Conservation (phyloP, 2,329 filamentous ascomycete genomes). For the Didymella keratinophila region DNA sequence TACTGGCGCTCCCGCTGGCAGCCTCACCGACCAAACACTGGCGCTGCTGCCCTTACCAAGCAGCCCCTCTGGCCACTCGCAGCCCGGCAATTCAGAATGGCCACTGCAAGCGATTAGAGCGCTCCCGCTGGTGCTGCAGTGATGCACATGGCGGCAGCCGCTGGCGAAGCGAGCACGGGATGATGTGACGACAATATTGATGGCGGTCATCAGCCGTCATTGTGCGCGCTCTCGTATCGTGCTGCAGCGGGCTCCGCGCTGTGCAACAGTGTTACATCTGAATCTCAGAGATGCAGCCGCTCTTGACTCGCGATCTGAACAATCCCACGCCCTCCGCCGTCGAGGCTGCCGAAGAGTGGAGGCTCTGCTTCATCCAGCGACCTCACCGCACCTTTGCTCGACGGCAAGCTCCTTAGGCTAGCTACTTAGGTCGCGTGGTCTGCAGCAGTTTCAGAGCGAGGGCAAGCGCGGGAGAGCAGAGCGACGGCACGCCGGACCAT, state of each 20-base stretch:
- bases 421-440: conserved; percentile 32
- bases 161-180: conserved; percentile 31
- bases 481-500: conserved; percentile 38
- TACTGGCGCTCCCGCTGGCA: conserved; percentile 33
- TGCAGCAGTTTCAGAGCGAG: conserved; percentile 42
- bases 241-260: conserved; percentile 15
- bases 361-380: conserved; percentile 17
- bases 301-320: conserved; percentile 26
- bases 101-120: conserved; percentile 26
- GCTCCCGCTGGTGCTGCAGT: conserved; percentile 13
- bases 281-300: conserved; percentile 8
- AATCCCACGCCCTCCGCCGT: conserved; percentile 7
- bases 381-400: conserved; percentile 36
- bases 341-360: conserved; percentile 16
- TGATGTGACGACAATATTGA: conserved; percentile 29
- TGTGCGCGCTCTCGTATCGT: conserved; percentile 19
- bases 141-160: conserved; percentile 34
- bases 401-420: conserved; percentile 32
- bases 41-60: conserved; percentile 9
- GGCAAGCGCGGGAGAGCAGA: conserved; percentile 46
- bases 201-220: conserved; percentile 25
- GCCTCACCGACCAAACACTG: conserved; percentile 21
- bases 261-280: conserved; percentile 3
- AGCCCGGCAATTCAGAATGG: conserved; percentile 22
- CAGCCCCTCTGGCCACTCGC: conserved; percentile 20